Conservation (phyloP, 2,329 filamentous ascomycete genomes). For the Akanthomyces uredinophilus region DNA sequence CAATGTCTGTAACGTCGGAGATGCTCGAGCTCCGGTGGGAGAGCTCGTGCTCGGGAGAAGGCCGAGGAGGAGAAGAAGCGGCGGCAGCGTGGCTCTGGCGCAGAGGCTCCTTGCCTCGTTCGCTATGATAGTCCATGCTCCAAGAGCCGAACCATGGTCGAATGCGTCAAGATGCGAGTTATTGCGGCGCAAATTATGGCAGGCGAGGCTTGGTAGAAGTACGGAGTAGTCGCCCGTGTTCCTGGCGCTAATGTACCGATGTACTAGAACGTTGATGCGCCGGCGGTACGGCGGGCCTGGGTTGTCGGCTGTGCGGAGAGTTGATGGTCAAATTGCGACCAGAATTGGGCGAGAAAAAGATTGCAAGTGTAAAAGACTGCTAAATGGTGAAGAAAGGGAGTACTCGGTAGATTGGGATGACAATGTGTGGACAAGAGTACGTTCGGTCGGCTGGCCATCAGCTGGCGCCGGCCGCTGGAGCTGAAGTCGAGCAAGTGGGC, state of each 20-base stretch:
- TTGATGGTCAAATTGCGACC: no score
- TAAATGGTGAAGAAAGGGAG: not conserved
- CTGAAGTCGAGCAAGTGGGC: slow-evolving; percentile 8
- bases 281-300: not conserved
- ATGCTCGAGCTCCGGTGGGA: slow-evolving; percentile 30
- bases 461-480: slow-evolving; percentile 2
- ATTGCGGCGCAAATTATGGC: not conserved
- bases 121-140: slow-evolving; percentile 28
- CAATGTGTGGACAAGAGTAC: not conserved
- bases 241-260: not conserved
- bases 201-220: not conserved
- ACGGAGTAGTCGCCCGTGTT: not conserved
- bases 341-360: not conserved
- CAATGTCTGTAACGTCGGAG: slow-evolving; percentile 28
- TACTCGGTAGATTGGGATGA: not conserved
- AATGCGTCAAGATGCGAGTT: not conserved
- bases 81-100: slow-evolving; percentile 15
- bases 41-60: slow-evolving; percentile 19
- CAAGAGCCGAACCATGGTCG: slow-evolving; percentile 21
- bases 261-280: not conserved
- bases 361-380: not conserved
- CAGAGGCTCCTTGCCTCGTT: slow-evolving; percentile 26
- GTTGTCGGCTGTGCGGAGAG: no score
- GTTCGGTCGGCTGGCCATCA: not conserved
- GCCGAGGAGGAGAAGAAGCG: not conserved